Conservation (phyloP, 2,329 filamentous ascomycete genomes). For the Colletotrichum neosansevieriae region DNA sequence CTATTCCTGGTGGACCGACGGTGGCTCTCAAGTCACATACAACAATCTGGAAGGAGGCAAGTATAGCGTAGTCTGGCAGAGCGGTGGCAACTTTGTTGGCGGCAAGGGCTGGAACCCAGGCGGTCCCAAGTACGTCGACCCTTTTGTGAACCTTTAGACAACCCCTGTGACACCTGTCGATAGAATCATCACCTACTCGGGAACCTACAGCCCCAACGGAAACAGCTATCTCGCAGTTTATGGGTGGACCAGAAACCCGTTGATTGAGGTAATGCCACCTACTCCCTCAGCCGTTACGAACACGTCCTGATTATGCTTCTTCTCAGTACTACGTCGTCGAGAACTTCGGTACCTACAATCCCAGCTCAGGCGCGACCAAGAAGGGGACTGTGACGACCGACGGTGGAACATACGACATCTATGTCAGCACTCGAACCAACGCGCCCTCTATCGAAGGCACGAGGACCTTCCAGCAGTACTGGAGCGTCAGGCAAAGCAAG, state of each 20-base stretch:
- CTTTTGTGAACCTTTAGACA: constrained; percentile 22
- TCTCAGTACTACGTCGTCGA: constrained; percentile 33
- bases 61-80: constrained; percentile 60
- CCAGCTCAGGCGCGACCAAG: constrained; percentile 45
- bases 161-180: too few relatives aligned
- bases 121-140: constrained; percentile 55
- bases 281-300: background rate
- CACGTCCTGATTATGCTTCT: rapidly evolving
- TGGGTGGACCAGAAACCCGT: constrained; percentile 52
- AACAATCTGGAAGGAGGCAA: constrained; percentile 56
- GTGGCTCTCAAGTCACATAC: constrained; percentile 54
- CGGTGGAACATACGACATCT: constrained; percentile 66
- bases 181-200: constrained; percentile 50
- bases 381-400: constrained; percentile 65
- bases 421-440: constrained; percentile 60
- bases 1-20: constrained; percentile 63
- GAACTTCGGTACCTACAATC: constrained; percentile 38
- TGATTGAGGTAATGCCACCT: constrained; percentile 2
- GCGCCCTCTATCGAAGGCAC: constrained; percentile 67
- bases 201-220: constrained; percentile 53
- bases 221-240: constrained; percentile 55
- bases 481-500: constrained; percentile 60
- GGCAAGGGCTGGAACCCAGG: constrained; percentile 71
- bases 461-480: constrained; percentile 66
- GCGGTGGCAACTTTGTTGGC: constrained; percentile 65